Base-by-base conservation (phyloP, 495 filamentous ascomycete species). In the Aspergillus ostianus region DNA sequence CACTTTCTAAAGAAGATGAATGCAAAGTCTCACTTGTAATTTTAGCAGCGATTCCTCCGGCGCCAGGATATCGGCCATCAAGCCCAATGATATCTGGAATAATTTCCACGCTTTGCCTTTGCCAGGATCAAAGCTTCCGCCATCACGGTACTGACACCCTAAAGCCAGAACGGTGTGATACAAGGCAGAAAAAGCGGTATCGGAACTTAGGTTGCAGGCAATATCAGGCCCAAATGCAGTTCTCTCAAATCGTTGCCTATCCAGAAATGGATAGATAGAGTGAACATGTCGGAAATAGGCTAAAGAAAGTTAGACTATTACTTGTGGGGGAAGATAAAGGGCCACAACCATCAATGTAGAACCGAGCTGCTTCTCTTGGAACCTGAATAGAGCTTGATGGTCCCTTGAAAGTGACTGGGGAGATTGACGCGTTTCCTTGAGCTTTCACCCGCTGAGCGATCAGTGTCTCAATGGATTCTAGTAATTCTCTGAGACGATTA, bases 91-190 rank as follows among this genome's bases (percentile, higher is more conserved):
- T 45, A 64, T 57, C 47, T 68, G 64, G 50, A 72, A 71, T 7
- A 70, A 58, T 36, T 70, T 65, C 73, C 74, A 77, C 3, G 70
- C 63, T 54, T 62, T 62, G 6, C 71, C 73, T 54, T 71, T 63
- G 4, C 70, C 74, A 3, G 71, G 67, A 10, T 69, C 64, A 56
- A 71, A 77, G 27, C 55, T 67, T 30, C 73, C 72, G 26, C 70
- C 67, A 47, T 64, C 64, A 29, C 62, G 48, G 27, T 68, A 70
- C 29, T 74, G 73, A 47, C 67, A 69, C 36, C 74, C 74, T 1
- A 74, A 57, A 19, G 74, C 74, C n/a, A 77, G 60, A 9, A 76
- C 67, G 2, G 73, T 54, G 30, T 74, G 62, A 57, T 75, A 77
- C 15, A 77, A 53, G 47, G 71, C 73, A 20, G 67, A 68, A 23